Evolutionary conservation across 257 asterid species (phyloP).

Genomic region (Vinca minor): DNA sequence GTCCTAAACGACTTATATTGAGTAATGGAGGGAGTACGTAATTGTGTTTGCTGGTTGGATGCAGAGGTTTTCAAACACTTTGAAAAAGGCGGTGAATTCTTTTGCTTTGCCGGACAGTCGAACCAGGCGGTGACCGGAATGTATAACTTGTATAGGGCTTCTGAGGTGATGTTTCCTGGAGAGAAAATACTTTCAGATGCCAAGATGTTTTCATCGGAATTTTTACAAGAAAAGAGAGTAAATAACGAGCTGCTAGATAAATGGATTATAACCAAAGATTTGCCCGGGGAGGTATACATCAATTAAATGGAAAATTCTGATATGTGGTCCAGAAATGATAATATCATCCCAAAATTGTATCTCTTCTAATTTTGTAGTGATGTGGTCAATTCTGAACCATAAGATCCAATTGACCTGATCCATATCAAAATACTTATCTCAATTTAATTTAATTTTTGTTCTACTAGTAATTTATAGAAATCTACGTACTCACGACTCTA

Average conservation of each 20-base stretch:
- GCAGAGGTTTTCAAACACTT: constrained; percentile 68
- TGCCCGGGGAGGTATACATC: constrained; percentile 82
- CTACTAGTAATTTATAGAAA: too few relatives aligned
- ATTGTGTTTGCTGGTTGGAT: neutral
- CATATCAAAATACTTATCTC: neutral
- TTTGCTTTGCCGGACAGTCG: constrained; percentile 71
- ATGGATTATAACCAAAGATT: constrained; percentile 87
- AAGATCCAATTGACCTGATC: too few relatives aligned
- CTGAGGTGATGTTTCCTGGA: constrained; percentile 60
- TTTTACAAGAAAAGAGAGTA: constrained; percentile 42
- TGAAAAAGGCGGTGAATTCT: constrained; percentile 60
- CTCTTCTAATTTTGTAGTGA: too few relatives aligned
- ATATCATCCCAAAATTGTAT: too few relatives aligned
- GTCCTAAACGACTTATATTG: too few relatives aligned
- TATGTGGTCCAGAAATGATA: too few relatives aligned
- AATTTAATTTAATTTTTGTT: neutral
- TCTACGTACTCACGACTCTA: too few relatives aligned
- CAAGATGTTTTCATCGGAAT: constrained; percentile 33
- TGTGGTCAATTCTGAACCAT: too few relatives aligned
- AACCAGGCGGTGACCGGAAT: constrained; percentile 87
- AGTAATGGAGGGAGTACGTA: too few relatives aligned
- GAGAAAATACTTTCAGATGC: constrained; percentile 49
- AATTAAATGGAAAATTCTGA: too few relatives aligned
- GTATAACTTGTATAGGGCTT: constrained; percentile 75
- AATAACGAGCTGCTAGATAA: constrained; percentile 58